Percentiles rank a stretch among this genome's conserved stretches.
Evolutionary conservation across 2,329 filamentous ascomycete species (phyloP).

Genomic region (Aspergillus sp.): DNA sequence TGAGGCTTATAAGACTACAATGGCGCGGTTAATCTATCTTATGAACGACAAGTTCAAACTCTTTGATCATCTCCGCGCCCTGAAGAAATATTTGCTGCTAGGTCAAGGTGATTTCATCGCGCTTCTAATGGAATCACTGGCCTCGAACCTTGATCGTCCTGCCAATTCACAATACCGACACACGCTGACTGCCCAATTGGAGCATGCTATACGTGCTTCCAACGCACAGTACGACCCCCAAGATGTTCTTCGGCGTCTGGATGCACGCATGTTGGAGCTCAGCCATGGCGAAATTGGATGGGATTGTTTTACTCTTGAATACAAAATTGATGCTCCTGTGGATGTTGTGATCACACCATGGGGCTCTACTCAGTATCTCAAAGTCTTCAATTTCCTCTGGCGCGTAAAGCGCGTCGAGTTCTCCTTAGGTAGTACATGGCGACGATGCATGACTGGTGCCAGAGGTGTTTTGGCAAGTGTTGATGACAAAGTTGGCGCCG

Average conservation of each 20-base stretch:
- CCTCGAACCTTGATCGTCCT: slow-evolving; percentile 87
- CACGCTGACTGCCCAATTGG: slow-evolving; percentile 93
- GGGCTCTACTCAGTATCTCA: slow-evolving; percentile 93
- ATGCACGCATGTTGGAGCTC: slow-evolving; percentile 97
- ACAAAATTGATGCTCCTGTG: slow-evolving; percentile 94
- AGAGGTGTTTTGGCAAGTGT: slow-evolving; percentile 82
- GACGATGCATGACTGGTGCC: slow-evolving; percentile 91
- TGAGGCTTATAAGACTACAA: slow-evolving; percentile 95
- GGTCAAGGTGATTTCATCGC: slow-evolving; percentile 98
- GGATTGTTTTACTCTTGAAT: slow-evolving; percentile 98
- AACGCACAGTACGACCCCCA: slow-evolving; percentile 94
- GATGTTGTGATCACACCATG: slow-evolving; percentile 97
- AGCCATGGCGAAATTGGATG: slow-evolving; percentile 97
- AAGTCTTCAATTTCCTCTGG: slow-evolving; percentile 99
- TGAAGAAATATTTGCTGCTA: slow-evolving; percentile 92
- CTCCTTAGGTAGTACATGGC: slow-evolving; percentile 85
- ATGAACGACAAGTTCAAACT: slow-evolving; percentile 96
- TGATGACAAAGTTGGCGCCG: slow-evolving; percentile 68
- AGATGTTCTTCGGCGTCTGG: slow-evolving; percentile 85
- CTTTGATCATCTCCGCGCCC: slow-evolving; percentile 84
- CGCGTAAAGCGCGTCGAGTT: slow-evolving; percentile 98
- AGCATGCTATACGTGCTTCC: slow-evolving; percentile 94
- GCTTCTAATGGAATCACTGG: slow-evolving; percentile 92
- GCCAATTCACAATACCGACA: slow-evolving; percentile 97
- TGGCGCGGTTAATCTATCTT: slow-evolving; percentile 88